Evolutionary conservation across 306 rosid genomes (phyloP).

Genomic region (Prunus mongolica): DNA sequence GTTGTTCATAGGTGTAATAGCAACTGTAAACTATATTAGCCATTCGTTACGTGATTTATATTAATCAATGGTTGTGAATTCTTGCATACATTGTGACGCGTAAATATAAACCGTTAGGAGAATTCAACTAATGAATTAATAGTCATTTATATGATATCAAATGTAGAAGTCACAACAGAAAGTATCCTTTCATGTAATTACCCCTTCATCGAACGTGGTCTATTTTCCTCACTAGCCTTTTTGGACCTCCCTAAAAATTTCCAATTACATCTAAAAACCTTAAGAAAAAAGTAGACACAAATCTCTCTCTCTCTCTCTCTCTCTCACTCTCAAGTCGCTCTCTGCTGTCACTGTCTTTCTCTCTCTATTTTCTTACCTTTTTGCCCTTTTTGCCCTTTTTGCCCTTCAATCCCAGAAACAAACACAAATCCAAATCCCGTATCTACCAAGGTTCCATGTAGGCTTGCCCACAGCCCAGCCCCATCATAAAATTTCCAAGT

Average conservation of each 20-base stretch:
- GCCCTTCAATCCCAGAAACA: not conserved
- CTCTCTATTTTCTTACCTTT: not conserved
- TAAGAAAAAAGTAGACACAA: not conserved
- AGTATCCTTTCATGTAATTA: not conserved
- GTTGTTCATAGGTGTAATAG: not conserved
- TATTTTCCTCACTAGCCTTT: not conserved
- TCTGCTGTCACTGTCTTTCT: not conserved
- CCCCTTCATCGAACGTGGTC: not conserved
- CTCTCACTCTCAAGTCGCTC: not conserved
- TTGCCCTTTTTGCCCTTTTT: not conserved
- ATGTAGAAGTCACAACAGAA: not conserved
- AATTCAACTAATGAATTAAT: not conserved
- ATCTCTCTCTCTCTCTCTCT: not conserved
- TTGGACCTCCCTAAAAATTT: not conserved
- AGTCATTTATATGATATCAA: not conserved
- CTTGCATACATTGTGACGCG: too few relatives aligned
- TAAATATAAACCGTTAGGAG: not conserved
- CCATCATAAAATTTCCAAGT: not conserved
- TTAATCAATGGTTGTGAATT: not conserved
- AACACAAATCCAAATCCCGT: not conserved
- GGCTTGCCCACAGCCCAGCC: not conserved
- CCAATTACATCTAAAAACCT: not conserved
- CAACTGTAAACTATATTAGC: not conserved
- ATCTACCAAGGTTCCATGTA: conserved; percentile 1
- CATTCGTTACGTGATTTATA: not conserved